Base-by-base conservation (phyloP, 352 stramenopile species). In the Phytophthora sp. region DNA sequence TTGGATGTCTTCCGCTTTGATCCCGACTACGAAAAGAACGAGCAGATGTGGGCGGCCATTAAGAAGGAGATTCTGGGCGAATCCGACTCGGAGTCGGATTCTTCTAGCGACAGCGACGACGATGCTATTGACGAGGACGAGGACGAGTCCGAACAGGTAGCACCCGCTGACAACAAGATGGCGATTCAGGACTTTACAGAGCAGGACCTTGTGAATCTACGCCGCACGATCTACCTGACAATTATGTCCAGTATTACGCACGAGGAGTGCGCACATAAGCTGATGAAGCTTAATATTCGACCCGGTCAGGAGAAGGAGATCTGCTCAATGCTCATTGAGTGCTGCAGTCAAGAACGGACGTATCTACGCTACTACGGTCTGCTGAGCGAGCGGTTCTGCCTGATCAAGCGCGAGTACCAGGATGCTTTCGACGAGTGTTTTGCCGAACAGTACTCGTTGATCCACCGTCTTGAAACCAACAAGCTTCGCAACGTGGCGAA, bases 191-290 rank as follows among this genome's bases (percentile, higher is more conserved):
- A 99, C 75, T 88, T 99, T 54, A 99, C 96, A 6, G 98, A 99
- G 73, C 92, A 98, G 46, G 97, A 98, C 68, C 83, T 99, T 20
- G 95, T 99, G 54, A 98, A 99, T 74, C 74, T 99, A 49, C 93
- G 97, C 8, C 88, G 97, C 33, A 99, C 96, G 23, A 99, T 99
- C 63, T 99, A 99, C 74, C 73, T 99, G 54, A 99, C 97, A 9
- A 99, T 99, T 75, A 99, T 99, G 97, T 99, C 94, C 23, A 98
- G 92, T 72, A 97, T 99, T 18, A 97, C 93, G 4, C 99, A 99
- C 77, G 98, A 99, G 81, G 98, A 99, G 74, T 99, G 96, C 59
- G 94, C 94, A 9, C 98, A 99, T 86, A 99, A 99, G 77, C 81
- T 99, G 18, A 88, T 99, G 45, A 98, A 98, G 74, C 86, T 99